Percentiles rank a stretch among this genome's conserved stretches.
Evolutionary conservation across 495 filamentous ascomycete species (phyloP).

Genomic region (Xylaria nigripes): DNA sequence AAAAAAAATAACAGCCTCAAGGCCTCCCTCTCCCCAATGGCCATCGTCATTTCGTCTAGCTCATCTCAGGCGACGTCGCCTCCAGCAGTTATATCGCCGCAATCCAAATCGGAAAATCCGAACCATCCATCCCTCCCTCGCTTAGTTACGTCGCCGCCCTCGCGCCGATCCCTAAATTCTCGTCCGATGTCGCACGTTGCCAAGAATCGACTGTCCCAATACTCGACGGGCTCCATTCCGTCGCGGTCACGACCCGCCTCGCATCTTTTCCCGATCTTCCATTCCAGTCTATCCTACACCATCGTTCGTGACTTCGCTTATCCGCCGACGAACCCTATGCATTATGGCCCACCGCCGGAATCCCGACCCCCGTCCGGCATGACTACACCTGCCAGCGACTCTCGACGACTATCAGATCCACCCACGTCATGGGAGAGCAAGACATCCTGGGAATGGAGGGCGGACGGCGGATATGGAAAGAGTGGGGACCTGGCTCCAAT

Average conservation of each 20-base stretch:
- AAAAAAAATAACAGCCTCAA: conserved; percentile 10
- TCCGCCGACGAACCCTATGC: conserved; percentile 67
- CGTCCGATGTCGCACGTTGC: conserved; percentile 62
- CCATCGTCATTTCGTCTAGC: conserved; percentile 51
- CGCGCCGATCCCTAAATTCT: conserved; percentile 49
- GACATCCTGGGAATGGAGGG: conserved; percentile 48
- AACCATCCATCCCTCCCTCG: conserved; percentile 54
- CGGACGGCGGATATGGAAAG: conserved; percentile 32
- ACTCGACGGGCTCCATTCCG: conserved; percentile 63
- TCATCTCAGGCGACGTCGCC: conserved; percentile 46
- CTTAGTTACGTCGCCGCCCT: conserved; percentile 50
- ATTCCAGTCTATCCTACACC: conserved; percentile 81
- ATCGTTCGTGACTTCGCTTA: conserved; percentile 96
- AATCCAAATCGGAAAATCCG: conserved; percentile 45
- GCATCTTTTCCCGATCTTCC: conserved; percentile 71
- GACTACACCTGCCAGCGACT: conserved; percentile 79
- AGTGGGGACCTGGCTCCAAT: conserved; percentile 69
- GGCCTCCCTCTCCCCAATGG: conserved; percentile 32
- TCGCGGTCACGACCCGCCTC: conserved; percentile 69
- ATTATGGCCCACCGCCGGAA: conserved; percentile 86
- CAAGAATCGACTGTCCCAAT: conserved; percentile 59
- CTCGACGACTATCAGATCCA: conserved; percentile 72
- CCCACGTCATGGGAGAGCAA: conserved; percentile 54
- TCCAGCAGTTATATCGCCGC: conserved; percentile 39
- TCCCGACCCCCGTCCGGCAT: conserved; percentile 57